Percentiles rank a stretch among this genome's conserved stretches.
Conservation (phyloP, 2,329 filamentous ascomycete genomes). For the Alternaria novae-zelandiae region DNA sequence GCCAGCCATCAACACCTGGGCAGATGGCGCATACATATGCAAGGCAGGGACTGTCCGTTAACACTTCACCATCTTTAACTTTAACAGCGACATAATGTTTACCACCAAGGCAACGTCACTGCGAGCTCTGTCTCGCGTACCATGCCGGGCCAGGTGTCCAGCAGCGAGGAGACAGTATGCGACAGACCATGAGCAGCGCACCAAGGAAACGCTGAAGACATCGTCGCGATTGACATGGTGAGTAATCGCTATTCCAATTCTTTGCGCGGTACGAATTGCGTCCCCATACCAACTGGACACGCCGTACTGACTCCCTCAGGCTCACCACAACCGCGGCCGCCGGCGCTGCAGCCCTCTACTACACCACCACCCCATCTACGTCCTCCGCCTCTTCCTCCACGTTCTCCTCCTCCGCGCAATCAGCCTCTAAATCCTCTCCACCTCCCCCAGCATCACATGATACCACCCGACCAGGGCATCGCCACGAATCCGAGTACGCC, state of each 20-base stretch:
- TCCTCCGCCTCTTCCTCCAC: not conserved
- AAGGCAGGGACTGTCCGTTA: not conserved
- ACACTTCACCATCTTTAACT: not conserved
- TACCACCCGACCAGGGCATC: constrained; percentile 7
- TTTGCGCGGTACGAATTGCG: not conserved
- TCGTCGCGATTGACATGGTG: constrained; percentile 28
- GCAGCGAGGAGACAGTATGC: constrained; percentile 23
- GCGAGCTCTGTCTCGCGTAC: constrained; percentile 15
- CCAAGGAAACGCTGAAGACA: constrained; percentile 20
- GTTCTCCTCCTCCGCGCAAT: not conserved
- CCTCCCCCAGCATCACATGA: not conserved
- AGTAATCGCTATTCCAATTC: constrained; percentile 1
- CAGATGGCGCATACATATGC: constrained; percentile 4
- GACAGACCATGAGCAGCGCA: constrained; percentile 27
- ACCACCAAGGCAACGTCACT: constrained; percentile 10
- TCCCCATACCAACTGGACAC: not conserved
- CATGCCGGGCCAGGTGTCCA: constrained; percentile 7
- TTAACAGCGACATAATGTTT: not conserved
- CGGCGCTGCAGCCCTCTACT: constrained; percentile 23
- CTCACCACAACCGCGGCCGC: constrained; percentile 24
- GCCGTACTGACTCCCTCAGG: constrained; percentile 13
- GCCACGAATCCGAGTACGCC: constrained; percentile 17
- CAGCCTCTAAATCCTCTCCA: not conserved
- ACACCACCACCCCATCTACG: constrained; percentile 11
- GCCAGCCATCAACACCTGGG: constrained; percentile 8